A percentile compares a stretch with the other conserved stretches of the same genome.
Evolutionary conservation across 225 moss, liverwort and hornwort genomes (phyloP).

Genomic region (Lunularia cruciata): DNA sequence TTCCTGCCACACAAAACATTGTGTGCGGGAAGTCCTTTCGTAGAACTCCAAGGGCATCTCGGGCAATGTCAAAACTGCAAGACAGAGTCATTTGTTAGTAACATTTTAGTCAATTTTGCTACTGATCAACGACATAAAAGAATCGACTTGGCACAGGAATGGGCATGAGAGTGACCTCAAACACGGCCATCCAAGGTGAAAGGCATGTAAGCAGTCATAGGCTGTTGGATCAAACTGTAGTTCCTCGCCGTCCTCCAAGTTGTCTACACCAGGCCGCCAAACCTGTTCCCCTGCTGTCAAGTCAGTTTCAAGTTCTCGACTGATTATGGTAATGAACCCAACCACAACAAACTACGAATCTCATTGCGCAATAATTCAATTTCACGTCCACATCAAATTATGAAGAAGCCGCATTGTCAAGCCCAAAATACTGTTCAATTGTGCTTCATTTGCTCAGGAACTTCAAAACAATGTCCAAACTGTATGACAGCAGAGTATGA

Average conservation of each 20-base stretch:
- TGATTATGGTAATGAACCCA: neutral
- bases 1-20: slow-evolving; percentile 76
- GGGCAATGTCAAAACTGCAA: slow-evolving; percentile 77
- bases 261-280: slow-evolving; percentile 90
- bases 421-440: too few relatives aligned
- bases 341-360: too few relatives aligned
- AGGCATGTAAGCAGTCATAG: slow-evolving; percentile 86
- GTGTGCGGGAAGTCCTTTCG: slow-evolving; percentile 89
- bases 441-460: too few relatives aligned
- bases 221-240: slow-evolving; percentile 92
- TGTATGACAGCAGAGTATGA: neutral
- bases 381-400: too few relatives aligned
- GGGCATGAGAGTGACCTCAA: slow-evolving; percentile 57
- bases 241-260: slow-evolving; percentile 86
- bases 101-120: neutral
- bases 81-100: neutral
- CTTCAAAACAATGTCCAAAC: neutral
- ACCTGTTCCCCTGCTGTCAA: slow-evolving; percentile 45
- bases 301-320: slow-evolving; percentile 28
- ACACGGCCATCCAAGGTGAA: slow-evolving; percentile 97
- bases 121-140: neutral
- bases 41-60: slow-evolving; percentile 75
- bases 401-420: too few relatives aligned
- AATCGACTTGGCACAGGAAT: neutral
- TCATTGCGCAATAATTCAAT: too few relatives aligned